Evolutionary conservation across 139 green algal genomes (phyloP).

Genomic region (Limnomonas spitsbergensis): DNA sequence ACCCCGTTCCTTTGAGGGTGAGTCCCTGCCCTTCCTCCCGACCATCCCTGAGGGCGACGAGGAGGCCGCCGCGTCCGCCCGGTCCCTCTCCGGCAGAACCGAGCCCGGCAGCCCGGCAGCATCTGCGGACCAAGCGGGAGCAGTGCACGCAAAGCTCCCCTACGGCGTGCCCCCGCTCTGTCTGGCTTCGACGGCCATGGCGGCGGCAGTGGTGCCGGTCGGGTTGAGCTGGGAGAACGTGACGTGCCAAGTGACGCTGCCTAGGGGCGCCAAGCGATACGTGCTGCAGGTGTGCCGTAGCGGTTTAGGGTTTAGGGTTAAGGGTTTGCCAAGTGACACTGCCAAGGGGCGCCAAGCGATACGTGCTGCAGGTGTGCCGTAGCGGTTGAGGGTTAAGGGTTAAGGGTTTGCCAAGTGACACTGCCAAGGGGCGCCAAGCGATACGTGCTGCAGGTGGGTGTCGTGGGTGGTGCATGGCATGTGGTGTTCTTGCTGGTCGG

Average conservation of each 20-base stretch:
- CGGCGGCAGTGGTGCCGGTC: conserved; percentile 1
- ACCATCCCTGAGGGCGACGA: neutral
- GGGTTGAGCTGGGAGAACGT: conserved; percentile 64
- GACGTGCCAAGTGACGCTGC: conserved; percentile 34
- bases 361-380: conserved; percentile 39
- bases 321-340: conserved; percentile 34
- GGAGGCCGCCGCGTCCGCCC: neutral
- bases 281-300: conserved; percentile 36
- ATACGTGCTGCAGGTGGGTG: conserved; percentile 42
- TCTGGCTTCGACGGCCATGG: too few relatives aligned
- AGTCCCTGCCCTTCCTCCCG: conserved; percentile 3
- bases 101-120: too few relatives aligned
- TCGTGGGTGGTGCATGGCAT: too few relatives aligned
- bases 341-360: conserved; percentile 24
- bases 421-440: conserved; percentile 26
- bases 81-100: too few relatives aligned
- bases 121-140: too few relatives aligned
- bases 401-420: conserved; percentile 32
- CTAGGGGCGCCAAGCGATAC: conserved; percentile 26
- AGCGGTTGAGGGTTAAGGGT: neutral
- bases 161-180: too few relatives aligned
- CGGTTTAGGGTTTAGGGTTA: neutral
- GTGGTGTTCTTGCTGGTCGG: too few relatives aligned
- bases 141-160: too few relatives aligned
- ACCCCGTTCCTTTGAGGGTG: neutral